Base-by-base conservation (phyloP, 2,329 filamentous ascomycete species). In the Trichoderma sp. region DNA sequence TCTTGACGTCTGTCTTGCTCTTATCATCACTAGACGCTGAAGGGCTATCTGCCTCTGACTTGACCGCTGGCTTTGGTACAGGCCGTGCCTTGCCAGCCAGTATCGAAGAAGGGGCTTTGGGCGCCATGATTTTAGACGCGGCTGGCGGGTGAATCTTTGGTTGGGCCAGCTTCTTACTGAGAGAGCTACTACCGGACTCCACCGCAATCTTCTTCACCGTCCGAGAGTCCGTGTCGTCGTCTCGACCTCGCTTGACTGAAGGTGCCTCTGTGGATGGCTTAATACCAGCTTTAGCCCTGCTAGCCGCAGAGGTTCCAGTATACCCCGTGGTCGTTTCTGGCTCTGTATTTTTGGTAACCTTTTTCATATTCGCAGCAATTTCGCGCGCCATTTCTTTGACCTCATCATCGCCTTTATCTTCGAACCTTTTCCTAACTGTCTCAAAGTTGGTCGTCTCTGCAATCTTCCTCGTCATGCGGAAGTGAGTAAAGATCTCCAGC, bases 371-470 rank as follows among this genome's bases (percentile, higher is more conserved):
- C 34, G 74, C 72, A n/a, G 84, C 78, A 56, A 90, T 89, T 68
- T 84, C 83, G 39, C 84, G 83, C 5, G 90, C 86, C 56, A 89
- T 79, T 5, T 83, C 83, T 72, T 89, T 89, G 57, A 87, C 86
- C 63, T 89, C 86, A 0, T 85, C 83, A 73, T 91, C 89, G 29
- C 87, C 89, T 73, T 87, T 88, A 73, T 87, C 89, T 69, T 83
- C 84, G 73, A 90, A 87, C 9, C 86, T 84, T 69, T 87, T 87
- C 48, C 88, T 83, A 17, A 91, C 85, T 65, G 86, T 87, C 67
- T 87, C 84, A 67, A 93, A 86, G 73, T 91, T 91, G 48, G 88
- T 85, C 69, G 86, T 88, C 71, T 89, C 86, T 50, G 88, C 79
- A 39, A 88, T 87, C 70, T 84, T 86, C 58, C 84, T 87, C 50